Conservation (phyloP, 768 basidiomycete species). For the Ephemerocybe angulata region DNA sequence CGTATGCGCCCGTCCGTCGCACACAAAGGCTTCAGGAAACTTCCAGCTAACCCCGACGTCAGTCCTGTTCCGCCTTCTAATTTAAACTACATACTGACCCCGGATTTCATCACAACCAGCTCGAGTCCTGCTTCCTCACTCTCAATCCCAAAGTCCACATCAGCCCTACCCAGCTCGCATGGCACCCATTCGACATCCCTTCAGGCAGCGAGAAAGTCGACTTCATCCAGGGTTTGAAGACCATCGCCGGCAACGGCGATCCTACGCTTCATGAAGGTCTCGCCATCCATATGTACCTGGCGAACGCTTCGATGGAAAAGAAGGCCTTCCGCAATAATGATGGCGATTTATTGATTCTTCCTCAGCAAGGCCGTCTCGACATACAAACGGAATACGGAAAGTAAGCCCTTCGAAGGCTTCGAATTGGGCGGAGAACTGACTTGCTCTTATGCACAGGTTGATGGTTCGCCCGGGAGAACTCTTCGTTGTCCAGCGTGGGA, state of each 20-base stretch:
- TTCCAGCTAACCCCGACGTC: conserved; percentile 59
- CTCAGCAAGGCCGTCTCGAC: conserved; percentile 61
- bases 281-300: conserved; percentile 60
- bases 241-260: conserved; percentile 61
- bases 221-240: conserved; percentile 60
- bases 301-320: conserved; percentile 57
- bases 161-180: conserved; percentile 63
- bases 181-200: conserved; percentile 60
- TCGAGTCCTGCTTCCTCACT: conserved; percentile 61
- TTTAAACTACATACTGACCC: neutral
- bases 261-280: conserved; percentile 61
- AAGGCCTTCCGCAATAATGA: conserved; percentile 61
- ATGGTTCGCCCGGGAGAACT: conserved; percentile 66
- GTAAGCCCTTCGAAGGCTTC: conserved; percentile 30
- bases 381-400: conserved; percentile 68
- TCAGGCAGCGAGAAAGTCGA: conserved; percentile 37
- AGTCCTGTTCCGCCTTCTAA: conserved; percentile 16
- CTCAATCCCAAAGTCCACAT: conserved; percentile 57
- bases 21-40: conserved; percentile 54
- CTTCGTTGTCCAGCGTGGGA: conserved; percentile 61
- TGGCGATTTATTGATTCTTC: conserved; percentile 65
- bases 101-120: conserved; percentile 27
- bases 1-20: conserved; percentile 67
- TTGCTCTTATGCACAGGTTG: conserved; percentile 36
- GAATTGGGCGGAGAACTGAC: neutral